Conservation (phyloP, 2,329 filamentous ascomycete species). For the Monilinia polystroma region DNA sequence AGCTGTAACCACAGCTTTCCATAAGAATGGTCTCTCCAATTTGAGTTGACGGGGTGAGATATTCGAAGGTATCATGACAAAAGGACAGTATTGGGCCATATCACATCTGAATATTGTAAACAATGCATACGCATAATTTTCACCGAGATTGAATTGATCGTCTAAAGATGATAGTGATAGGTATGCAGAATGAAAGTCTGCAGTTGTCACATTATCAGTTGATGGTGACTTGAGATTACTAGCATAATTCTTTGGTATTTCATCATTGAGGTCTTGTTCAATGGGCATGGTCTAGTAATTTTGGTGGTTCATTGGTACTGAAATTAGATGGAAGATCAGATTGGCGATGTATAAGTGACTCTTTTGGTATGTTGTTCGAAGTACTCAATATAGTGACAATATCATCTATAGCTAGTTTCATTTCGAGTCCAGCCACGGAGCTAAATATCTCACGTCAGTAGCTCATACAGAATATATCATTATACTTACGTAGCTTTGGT, state of each 20-base stretch:
- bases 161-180: not conserved
- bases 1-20: slow-evolving; percentile 25
- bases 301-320: not conserved
- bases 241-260: not conserved
- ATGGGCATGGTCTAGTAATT: not conserved
- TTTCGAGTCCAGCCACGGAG: slow-evolving; percentile 26
- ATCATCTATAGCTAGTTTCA: slow-evolving; percentile 25
- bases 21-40: slow-evolving; percentile 27
- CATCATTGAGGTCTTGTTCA: not conserved
- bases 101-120: slow-evolving; percentile 24
- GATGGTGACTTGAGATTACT: not conserved
- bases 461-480: no score
- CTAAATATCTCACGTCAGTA: slow-evolving; percentile 3
- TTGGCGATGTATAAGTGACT: not conserved
- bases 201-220: not conserved
- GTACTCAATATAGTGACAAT: slow-evolving; percentile 25
- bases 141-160: slow-evolving; percentile 8
- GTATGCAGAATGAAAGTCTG: not conserved
- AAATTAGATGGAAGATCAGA: not conserved
- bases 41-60: slow-evolving; percentile 22
- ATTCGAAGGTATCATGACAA: slow-evolving; percentile 26
- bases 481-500: slow-evolving; percentile 16
- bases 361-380: slow-evolving; percentile 5
- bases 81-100: slow-evolving; percentile 25
- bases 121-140: slow-evolving; percentile 20